phyloP scores from a whole-genome alignment of 2,329 filamentous ascomycete species.

The Pseudogymnoascus sp. region DNA sequence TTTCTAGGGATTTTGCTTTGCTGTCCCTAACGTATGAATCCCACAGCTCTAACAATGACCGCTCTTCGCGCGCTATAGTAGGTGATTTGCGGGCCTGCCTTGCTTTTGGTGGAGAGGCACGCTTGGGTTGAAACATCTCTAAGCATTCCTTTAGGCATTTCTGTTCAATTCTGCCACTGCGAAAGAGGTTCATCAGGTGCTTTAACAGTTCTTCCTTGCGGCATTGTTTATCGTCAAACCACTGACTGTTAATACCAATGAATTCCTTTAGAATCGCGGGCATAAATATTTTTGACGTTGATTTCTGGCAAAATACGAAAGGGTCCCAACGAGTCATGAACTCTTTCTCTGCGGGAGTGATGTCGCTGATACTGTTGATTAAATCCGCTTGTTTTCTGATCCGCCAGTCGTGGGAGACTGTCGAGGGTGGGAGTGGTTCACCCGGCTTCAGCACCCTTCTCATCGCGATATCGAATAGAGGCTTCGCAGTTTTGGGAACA shows the following conservation, averaged over 20 bases:
- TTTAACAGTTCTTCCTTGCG: constrained; percentile 19
- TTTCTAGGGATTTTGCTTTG: not conserved
- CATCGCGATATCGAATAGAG: constrained; percentile 23
- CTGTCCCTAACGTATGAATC: not conserved
- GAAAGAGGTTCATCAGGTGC: constrained; percentile 16
- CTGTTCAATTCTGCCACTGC: constrained; percentile 16
- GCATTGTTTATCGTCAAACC: constrained; percentile 18
- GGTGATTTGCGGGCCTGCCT: not conserved
- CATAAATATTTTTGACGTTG: constrained; percentile 18
- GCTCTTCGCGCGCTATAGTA: not conserved
- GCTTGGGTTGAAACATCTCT: constrained; percentile 4
- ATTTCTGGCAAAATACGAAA: constrained; percentile 18
- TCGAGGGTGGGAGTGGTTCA: constrained; percentile 19
- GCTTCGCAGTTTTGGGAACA: constrained; percentile 17
- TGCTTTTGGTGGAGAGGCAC: not conserved
- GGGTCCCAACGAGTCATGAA: constrained; percentile 25
- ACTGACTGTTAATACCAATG: constrained; percentile 17
- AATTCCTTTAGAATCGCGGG: constrained; percentile 18
- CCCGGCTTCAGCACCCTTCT: constrained; percentile 21
- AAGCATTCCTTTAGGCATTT: constrained; percentile 12
- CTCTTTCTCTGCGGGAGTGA: constrained; percentile 24
- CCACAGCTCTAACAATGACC: not conserved
- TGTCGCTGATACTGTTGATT: constrained; percentile 23
- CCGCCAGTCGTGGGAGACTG: constrained; percentile 25
- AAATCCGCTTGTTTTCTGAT: constrained; percentile 23